Base-by-base conservation (phyloP, 129 eudicot genomes). In the Smallanthus sonchifolius region DNA sequence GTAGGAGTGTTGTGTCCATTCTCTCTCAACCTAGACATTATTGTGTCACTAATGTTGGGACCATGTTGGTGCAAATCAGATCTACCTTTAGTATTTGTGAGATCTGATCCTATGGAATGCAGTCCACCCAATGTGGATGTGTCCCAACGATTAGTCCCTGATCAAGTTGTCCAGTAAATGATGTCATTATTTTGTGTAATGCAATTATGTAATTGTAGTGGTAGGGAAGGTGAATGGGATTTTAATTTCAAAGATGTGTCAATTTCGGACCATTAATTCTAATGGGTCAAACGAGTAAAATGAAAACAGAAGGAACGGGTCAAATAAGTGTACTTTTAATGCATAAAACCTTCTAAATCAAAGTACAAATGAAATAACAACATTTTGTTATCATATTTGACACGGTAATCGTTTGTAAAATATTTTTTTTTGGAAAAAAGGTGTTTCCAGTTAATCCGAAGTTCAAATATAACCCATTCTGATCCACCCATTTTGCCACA, bases 21-120 rank as follows among this genome's bases (percentile, higher is more conserved):
- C 75, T 77, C 96, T 79, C 74, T 80, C 79, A 75, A 77, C 86
- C 43, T 83, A 20, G 80, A 57, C 67, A 77, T 24, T 48, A 85
- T 81, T 15, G 82, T 78, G 7, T 86, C 91, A 75, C 82, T 92
- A 68, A 83, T 83, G 49, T 52, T 57, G 30, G 98, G 86, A 66
- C 73, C 85, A 47, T 88, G 76, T 43, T 70, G 81, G 54, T 69
- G 59, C 44, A 79, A 64, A n/a, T 83, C 96, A 32, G 91, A 80
- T 79, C 75, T 75, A 51, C 89, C 91, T 77, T 71, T 81, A 30
- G 91, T 88, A 61, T 96, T 88, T 34, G 99, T 88, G 74, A 88
- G 84, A 79, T 95, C 99, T 59, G 99, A 95, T 74, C 97, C 97
- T 17, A 95, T 78, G 28, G 99, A 95, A 79, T 91, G 97, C 69